phyloP scores from a whole-genome alignment of 495 filamentous ascomycete species.

The Astrothelium subdiscretum region DNA sequence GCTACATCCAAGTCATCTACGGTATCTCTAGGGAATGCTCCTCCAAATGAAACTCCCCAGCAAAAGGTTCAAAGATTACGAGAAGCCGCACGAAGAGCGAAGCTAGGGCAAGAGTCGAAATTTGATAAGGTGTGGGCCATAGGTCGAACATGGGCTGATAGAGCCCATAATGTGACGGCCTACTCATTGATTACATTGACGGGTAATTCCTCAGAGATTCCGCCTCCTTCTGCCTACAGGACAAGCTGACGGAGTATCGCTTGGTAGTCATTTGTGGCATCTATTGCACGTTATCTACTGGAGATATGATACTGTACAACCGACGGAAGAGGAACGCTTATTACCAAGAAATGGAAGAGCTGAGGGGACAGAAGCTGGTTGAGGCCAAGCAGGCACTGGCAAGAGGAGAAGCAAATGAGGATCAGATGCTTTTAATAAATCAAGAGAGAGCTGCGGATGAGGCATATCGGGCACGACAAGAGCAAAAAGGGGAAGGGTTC shows the following conservation, averaged over 20 bases:
- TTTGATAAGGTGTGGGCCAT: conserved; percentile 59
- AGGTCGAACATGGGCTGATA: conserved; percentile 67
- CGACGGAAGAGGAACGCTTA: conserved; percentile 42
- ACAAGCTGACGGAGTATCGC: conserved; percentile 3
- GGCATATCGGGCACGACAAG: conserved; percentile 6
- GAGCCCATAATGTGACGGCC: conserved; percentile 67
- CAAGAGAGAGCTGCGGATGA: conserved; percentile 22
- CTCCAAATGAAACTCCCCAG: conserved; percentile 62
- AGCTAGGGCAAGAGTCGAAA: conserved; percentile 48
- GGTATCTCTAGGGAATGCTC: conserved; percentile 23
- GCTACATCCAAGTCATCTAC: conserved; percentile 34
- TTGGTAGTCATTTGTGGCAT: conserved; percentile 54
- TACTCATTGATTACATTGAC: conserved; percentile 66
- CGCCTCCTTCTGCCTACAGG: not conserved
- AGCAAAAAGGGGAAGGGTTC: conserved; percentile 17
- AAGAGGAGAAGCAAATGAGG: conserved; percentile 16
- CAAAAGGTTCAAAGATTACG: conserved; percentile 82
- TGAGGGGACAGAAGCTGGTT: conserved; percentile 18
- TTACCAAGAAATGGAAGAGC: conserved; percentile 20
- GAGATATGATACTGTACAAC: conserved; percentile 83
- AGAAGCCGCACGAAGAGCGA: conserved; percentile 61
- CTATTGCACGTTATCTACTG: conserved; percentile 67
- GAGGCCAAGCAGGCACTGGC: conserved; percentile 17
- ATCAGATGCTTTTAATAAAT: conserved; percentile 25
- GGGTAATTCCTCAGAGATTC: conserved; percentile 36